Evolutionary conservation across 208 protist species (phyloP), one percentile per base, ranked within the genome.

Genomic region (Acanthamoeba royreba): DNA sequence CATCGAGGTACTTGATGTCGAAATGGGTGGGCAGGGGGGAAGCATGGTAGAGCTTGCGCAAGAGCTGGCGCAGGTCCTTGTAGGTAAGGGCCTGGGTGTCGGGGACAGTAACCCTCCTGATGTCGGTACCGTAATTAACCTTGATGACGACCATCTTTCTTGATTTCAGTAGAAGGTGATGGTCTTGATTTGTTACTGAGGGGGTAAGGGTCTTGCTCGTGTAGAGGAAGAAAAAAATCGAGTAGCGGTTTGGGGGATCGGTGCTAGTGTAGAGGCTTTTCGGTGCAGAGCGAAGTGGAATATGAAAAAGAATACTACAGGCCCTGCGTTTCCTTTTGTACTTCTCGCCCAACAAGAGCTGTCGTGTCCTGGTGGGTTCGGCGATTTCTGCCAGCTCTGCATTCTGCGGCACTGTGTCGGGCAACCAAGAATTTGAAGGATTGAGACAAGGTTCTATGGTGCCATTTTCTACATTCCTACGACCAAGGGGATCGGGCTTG

Each of bases 1-100:
- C 89, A 22, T 93, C 89, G 46, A 83, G 53, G 66, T 93, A 93
- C 85, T 72, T 91, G 47, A 91, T 45, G 25, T 53, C 52, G 85
- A 91, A 91, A 4, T 45, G 53, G 31, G 19, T 72, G 4, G 85
- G 77, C 15, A 91, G 85, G 17, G 77, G 8, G 52, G 19, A 15
- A 81, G n/a, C 42, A 38, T 61, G 40, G 25, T 49, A n/a, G 28
- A 61, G 45, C 85, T 45, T 91, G 28, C 46, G n/a, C 28, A 91
- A n/a, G 2, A 72, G 33, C 2, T 28, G 3, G 19, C 85, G 33
- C 85, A 91, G 49, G 7, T 91, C 85, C 47, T 63, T 49, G 43
- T 72, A 91, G 31, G 85, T 8, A 17, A 74, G 43, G 63, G 63
- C 63, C 35, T 46, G 46, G 9, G 40, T 31, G 25, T 91, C 53